These are phyloP conservation scores for Citrus glauca DNA, from an alignment of 345 rosid species.

Conservation along the genomic window DNA sequence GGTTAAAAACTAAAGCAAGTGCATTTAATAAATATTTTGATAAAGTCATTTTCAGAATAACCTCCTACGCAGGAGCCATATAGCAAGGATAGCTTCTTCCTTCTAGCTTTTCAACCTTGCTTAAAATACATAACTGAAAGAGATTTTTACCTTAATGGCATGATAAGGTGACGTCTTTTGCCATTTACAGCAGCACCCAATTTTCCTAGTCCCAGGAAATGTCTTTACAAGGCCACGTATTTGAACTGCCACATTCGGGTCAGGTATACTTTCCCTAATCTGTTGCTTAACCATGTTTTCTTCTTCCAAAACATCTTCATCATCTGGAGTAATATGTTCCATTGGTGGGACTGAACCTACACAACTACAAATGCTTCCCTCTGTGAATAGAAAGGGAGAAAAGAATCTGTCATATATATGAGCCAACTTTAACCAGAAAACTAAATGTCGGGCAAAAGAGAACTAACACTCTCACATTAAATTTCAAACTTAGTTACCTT, in stretches of 20 bases:
- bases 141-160: slow-evolving; percentile 63
- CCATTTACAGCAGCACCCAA: slow-evolving; percentile 66
- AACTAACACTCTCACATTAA: slow-evolving; percentile 3
- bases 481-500: slow-evolving; percentile 48
- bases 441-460: background rate
- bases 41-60: background rate
- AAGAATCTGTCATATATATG: slow-evolving; percentile 1
- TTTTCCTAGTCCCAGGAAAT: slow-evolving; percentile 54
- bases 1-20: background rate
- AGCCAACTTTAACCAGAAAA: background rate
- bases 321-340: slow-evolving; percentile 62
- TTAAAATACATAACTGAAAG: background rate
- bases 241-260: slow-evolving; percentile 75
- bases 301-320: slow-evolving; percentile 84
- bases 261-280: slow-evolving; percentile 40
- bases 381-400: slow-evolving; percentile 34
- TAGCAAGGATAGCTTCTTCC: background rate
- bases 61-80: background rate
- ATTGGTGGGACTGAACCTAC: slow-evolving; percentile 50
- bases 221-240: slow-evolving; percentile 74
- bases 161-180: slow-evolving; percentile 78
- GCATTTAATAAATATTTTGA: background rate
- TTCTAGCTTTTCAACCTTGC: background rate
- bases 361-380: slow-evolving; percentile 87
- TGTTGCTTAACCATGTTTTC: slow-evolving; percentile 62